Evolutionary conservation across 257 asterid species (phyloP).

Genomic region (Marsdenia floribunda): DNA sequence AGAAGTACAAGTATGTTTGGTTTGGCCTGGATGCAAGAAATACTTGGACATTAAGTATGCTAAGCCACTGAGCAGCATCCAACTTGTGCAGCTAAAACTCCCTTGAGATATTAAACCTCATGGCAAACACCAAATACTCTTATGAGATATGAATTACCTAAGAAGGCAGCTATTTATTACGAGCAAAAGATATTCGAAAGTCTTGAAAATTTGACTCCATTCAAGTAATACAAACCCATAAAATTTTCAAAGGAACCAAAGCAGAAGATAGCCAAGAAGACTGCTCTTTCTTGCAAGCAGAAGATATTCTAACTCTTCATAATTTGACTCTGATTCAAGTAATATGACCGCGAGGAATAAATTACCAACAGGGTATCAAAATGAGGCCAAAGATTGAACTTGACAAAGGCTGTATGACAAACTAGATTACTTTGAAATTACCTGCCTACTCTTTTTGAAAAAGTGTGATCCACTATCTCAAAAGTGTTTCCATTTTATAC

Average conservation of each 20-base stretch:
- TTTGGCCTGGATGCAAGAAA: neutral
- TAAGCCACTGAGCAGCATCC: neutral
- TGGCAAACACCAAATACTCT: neutral
- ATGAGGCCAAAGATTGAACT: neutral
- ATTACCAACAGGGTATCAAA: neutral
- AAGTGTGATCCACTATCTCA: neutral
- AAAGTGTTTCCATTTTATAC: neutral
- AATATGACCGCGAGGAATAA: neutral
- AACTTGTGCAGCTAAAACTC: neutral
- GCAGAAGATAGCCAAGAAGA: neutral
- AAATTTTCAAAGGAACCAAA: neutral
- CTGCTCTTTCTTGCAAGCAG: neutral
- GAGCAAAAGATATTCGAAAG: neutral
- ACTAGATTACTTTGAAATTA: neutral
- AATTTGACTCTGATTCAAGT: neutral
- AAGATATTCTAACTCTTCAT: neutral
- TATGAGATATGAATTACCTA: neutral
- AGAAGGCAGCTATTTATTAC: neutral
- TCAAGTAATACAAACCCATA: neutral
- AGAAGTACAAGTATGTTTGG: neutral
- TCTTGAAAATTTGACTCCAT: neutral
- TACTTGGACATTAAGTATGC: neutral
- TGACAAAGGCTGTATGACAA: neutral
- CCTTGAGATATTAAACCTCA: neutral
- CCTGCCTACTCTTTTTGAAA: neutral